Conservation (phyloP, 2,329 filamentous ascomycete genomes). For the Diplodia intermedia region DNA sequence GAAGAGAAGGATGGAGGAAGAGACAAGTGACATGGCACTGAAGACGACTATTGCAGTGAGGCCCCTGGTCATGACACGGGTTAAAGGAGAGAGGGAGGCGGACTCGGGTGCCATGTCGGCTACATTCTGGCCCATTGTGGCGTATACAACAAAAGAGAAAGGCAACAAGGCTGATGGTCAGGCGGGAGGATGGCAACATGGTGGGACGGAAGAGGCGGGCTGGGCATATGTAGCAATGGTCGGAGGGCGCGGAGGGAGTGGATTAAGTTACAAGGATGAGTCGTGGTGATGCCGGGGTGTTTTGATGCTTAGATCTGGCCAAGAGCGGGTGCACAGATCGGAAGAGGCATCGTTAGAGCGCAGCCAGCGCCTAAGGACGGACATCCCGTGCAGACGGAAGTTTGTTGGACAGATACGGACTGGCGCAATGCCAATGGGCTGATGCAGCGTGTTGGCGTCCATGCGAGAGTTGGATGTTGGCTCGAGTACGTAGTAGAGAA, state of each 20-base stretch:
- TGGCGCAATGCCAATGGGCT: neutral
- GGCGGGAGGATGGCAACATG: neutral
- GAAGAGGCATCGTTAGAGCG: neutral
- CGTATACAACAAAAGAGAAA: neutral
- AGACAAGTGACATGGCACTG: conserved; percentile 56
- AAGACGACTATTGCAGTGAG: conserved; percentile 56
- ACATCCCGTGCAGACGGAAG: neutral
- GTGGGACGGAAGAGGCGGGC: conserved; percentile 19
- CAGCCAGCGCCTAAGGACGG: neutral
- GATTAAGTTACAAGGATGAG: neutral
- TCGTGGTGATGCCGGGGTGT: neutral
- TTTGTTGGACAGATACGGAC: neutral
- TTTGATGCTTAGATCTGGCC: conserved; percentile 8
- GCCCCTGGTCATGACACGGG: conserved; percentile 48
- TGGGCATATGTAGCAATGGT: conserved; percentile 15
- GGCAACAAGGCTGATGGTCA: neutral
- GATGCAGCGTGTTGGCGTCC: no score
- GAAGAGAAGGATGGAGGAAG: conserved; percentile 52
- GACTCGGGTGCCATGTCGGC: conserved; percentile 35
- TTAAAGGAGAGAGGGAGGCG: conserved; percentile 43
- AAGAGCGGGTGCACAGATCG: neutral
- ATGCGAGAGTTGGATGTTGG: no score
- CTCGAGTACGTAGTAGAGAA: neutral
- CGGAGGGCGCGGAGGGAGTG: neutral
- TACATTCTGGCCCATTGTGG: conserved; percentile 11